phyloP scores from a whole-genome alignment of 2,329 filamentous ascomycete genomes.

The Xylogone sp. region DNA sequence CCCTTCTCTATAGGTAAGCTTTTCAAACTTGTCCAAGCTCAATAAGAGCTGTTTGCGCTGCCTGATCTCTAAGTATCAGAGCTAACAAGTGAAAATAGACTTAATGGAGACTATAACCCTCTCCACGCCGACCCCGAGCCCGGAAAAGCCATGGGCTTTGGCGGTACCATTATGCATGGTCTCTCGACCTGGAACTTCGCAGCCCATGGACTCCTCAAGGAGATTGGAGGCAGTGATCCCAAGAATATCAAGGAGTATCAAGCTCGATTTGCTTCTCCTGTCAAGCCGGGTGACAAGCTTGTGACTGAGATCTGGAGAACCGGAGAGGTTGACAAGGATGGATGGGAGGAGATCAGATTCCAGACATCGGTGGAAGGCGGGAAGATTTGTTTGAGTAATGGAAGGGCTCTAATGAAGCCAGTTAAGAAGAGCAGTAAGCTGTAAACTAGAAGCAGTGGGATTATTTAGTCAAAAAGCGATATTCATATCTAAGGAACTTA shows the following conservation, averaged over 20 bases:
- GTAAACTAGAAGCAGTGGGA: too few species aligned
- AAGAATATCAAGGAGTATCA: constrained; percentile 84
- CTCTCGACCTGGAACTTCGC: constrained; percentile 84
- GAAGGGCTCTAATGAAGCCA: constrained; percentile 64
- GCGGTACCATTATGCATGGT: constrained; percentile 84
- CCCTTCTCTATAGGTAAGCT: constrained; percentile 64
- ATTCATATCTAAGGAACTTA: too few species aligned
- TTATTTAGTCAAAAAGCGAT: too few species aligned
- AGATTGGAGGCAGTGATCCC: constrained; percentile 72
- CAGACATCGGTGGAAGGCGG: constrained; percentile 72
- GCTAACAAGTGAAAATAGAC: too few species aligned
- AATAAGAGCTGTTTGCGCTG: too few species aligned
- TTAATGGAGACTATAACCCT: constrained; percentile 94
- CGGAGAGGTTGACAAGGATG: constrained; percentile 56
- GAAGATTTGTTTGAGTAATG: constrained; percentile 85
- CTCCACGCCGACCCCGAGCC: constrained; percentile 85
- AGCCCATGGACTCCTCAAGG: constrained; percentile 67
- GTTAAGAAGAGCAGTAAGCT: constrained; percentile 21
- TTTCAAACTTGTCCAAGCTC: background rate
- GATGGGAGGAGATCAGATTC: constrained; percentile 82
- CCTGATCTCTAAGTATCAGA: too few species aligned
- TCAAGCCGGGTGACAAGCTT: constrained; percentile 78
- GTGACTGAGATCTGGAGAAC: constrained; percentile 78
- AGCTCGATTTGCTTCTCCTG: constrained; percentile 80
- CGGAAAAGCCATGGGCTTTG: constrained; percentile 85